Percentiles rank a stretch among this genome's conserved stretches.
phyloP scores from a whole-genome alignment of 768 basidiomycete species.

The Agaricus blazei region DNA sequence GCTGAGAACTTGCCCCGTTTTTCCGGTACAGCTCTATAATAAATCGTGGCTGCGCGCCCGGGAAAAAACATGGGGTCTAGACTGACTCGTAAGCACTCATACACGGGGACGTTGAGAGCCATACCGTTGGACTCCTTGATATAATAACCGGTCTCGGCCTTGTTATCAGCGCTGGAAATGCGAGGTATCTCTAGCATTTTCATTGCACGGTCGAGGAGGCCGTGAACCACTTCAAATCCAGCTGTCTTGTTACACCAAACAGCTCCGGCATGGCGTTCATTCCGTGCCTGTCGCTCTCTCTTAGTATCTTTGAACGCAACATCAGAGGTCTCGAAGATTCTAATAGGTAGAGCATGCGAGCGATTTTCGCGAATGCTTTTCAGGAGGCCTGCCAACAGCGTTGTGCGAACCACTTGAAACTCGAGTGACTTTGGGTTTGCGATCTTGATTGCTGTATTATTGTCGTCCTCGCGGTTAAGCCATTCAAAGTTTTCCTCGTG shows the following conservation, averaged over 20 bases:
- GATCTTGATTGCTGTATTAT: conserved; percentile 78
- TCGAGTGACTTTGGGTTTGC: conserved; percentile 97
- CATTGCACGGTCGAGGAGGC: conserved; percentile 92
- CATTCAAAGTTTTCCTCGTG: conserved; percentile 97
- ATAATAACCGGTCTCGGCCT: conserved; percentile 79
- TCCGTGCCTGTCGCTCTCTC: conserved; percentile 80
- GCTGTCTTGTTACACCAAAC: conserved; percentile 97
- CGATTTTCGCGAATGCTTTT: conserved; percentile 98
- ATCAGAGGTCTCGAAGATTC: conserved; percentile 91
- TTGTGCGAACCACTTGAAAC: conserved; percentile 97
- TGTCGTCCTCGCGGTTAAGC: conserved; percentile 83
- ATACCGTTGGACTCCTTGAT: conserved; percentile 81
- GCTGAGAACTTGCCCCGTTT: conserved; percentile 27
- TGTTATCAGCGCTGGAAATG: conserved; percentile 51
- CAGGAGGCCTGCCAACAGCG: conserved; percentile 90
- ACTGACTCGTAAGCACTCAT: background rate
- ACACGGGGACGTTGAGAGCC: conserved; percentile 18
- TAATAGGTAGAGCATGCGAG: conserved; percentile 86
- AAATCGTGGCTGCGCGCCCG: conserved; percentile 88
- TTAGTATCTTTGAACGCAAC: conserved; percentile 82
- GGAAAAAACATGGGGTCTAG: conserved; percentile 93
- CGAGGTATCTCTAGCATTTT: conserved; percentile 90
- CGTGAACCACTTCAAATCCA: conserved; percentile 95
- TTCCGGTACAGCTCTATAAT: conserved; percentile 60
- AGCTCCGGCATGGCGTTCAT: conserved; percentile 83